These are phyloP conservation scores for Penicillium sp. DNA, from an alignment of 2,329 filamentous ascomycete genomes.

Conservation along the genomic window DNA sequence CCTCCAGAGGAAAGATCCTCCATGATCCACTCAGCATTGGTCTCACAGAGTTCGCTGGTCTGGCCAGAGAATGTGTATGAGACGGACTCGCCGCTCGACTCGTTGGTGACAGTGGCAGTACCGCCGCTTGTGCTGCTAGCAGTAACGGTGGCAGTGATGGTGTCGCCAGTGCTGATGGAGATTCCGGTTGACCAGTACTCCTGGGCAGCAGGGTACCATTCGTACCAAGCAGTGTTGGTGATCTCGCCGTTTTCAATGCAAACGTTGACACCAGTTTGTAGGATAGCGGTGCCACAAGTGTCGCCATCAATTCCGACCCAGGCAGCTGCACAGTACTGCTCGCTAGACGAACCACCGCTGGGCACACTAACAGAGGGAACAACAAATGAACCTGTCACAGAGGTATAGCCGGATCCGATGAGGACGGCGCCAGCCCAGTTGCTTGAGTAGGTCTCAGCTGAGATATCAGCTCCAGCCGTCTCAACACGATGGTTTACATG, in stretches of 20 bases:
- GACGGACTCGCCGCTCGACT: conserved; percentile 49
- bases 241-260: conserved; percentile 39
- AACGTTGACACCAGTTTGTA: conserved; percentile 58
- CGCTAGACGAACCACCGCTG: conserved; percentile 37
- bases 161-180: conserved; percentile 43
- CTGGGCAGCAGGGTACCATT: conserved; percentile 55
- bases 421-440: conserved; percentile 61
- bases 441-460: conserved; percentile 39
- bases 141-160: conserved; percentile 39
- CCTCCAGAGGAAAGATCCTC: conserved; percentile 48
- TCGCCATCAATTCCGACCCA: conserved; percentile 63
- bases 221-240: conserved; percentile 56
- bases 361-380: conserved; percentile 48
- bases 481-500: conserved; percentile 8
- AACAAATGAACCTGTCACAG: conserved; percentile 43
- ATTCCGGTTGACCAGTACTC: conserved; percentile 51
- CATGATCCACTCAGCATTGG: conserved; percentile 63
- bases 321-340: conserved; percentile 39
- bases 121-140: conserved; percentile 43
- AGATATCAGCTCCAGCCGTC: neutral
- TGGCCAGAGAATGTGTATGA: conserved; percentile 47
- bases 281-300: conserved; percentile 51
- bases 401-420: conserved; percentile 48
- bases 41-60: conserved; percentile 45
- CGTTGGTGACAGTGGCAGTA: conserved; percentile 49